Conservation (phyloP, 352 stramenopile species). For the Phytopythium litorale region DNA sequence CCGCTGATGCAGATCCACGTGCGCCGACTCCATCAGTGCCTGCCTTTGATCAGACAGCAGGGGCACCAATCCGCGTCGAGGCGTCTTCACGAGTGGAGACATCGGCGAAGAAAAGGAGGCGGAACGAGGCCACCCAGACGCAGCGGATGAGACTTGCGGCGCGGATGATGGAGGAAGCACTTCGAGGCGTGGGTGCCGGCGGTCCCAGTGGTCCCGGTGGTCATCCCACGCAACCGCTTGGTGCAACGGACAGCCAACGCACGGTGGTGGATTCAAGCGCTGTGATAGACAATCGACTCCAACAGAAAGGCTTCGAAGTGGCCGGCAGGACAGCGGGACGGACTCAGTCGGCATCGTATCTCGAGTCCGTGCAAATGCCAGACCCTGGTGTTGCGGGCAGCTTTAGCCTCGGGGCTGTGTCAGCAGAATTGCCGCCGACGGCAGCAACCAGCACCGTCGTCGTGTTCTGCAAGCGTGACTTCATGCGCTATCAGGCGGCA, state of each 20-base stretch:
- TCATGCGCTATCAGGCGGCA: slow-evolving; percentile 66
- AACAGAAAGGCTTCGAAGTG: not conserved
- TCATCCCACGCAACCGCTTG: not conserved
- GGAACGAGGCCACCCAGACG: not conserved
- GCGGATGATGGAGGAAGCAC: slow-evolving; percentile 2
- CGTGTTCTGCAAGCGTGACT: slow-evolving; percentile 81
- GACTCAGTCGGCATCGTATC: not conserved
- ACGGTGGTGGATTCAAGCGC: not conserved
- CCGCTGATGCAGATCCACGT: not conserved
- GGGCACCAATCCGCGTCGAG: not conserved
- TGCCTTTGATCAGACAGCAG: not conserved
- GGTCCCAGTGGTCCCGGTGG: too few relatives aligned
- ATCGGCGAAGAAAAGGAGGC: not conserved
- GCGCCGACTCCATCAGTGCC: not conserved
- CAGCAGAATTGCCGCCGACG: not conserved
- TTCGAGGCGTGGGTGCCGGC: not conserved
- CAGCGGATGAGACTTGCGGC: slow-evolving; percentile 1
- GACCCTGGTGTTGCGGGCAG: not conserved
- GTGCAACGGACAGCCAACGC: not conserved
- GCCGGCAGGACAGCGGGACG: not conserved
- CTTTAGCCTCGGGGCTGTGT: not conserved
- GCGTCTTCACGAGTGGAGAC: not conserved
- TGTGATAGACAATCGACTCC: not conserved
- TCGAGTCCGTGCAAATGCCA: not conserved
- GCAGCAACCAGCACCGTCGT: slow-evolving; percentile 53